Conservation (phyloP, 768 basidiomycete genomes). For the Guyanaporus albipodus region DNA sequence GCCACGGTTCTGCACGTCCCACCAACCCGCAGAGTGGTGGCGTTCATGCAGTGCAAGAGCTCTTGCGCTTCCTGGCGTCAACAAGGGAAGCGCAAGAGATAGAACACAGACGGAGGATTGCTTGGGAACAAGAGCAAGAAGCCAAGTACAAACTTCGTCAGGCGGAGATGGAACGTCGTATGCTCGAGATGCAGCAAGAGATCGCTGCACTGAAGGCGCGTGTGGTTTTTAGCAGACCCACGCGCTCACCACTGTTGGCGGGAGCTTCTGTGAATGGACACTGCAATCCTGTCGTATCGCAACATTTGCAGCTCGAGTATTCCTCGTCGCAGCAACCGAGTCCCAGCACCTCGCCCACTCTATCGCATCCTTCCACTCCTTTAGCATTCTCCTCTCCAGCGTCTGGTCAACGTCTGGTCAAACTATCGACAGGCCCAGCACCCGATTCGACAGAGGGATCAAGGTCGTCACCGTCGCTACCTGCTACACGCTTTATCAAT, state of each 20-base stretch:
- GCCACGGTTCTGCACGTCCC: slow-evolving; percentile 15
- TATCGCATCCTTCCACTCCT: slow-evolving; percentile 27
- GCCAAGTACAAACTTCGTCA: slow-evolving; percentile 50
- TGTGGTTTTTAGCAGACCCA: slow-evolving; percentile 26
- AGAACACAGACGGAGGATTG: slow-evolving; percentile 54
- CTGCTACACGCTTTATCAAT: slow-evolving; percentile 20
- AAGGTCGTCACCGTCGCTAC: slow-evolving; percentile 6
- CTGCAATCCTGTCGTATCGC: not conserved
- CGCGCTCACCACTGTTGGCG: slow-evolving; percentile 3
- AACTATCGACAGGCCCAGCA: slow-evolving; percentile 1
- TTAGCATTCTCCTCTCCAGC: slow-evolving; percentile 20
- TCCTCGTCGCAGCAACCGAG: slow-evolving; percentile 27
- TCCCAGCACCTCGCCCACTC: slow-evolving; percentile 27
- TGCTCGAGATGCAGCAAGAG: slow-evolving; percentile 54
- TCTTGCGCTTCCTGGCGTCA: slow-evolving; percentile 53
- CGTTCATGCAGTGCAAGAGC: slow-evolving; percentile 51
- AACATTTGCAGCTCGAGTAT: slow-evolving; percentile 9
- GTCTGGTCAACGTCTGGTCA: slow-evolving; percentile 10
- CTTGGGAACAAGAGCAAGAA: slow-evolving; percentile 73
- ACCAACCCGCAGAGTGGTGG: slow-evolving; percentile 33
- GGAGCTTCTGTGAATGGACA: slow-evolving; percentile 1
- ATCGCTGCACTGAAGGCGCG: slow-evolving; percentile 43
- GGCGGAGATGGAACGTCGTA: slow-evolving; percentile 54
- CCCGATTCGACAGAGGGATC: slow-evolving; percentile 5
- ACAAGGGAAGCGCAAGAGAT: slow-evolving; percentile 58